Evolutionary conservation across 2,329 filamentous ascomycete species (phyloP).

Genomic region (Ascocoryne sarcoides): DNA sequence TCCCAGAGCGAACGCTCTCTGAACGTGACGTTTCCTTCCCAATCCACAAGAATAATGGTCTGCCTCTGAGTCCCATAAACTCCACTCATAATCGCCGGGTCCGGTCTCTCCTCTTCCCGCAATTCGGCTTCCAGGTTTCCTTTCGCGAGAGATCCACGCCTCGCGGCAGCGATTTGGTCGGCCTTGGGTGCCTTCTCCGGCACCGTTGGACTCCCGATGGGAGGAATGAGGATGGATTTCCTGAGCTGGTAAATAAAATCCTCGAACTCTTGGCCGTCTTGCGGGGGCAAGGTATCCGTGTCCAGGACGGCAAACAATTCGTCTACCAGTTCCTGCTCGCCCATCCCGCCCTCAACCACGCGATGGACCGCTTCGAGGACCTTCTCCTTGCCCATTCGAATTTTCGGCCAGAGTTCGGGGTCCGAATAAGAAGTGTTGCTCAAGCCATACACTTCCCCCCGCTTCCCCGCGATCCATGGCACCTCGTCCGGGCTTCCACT

Average conservation of each 20-base stretch:
- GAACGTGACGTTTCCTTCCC: slow-evolving; percentile 52
- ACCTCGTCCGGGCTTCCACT: slow-evolving; percentile 44
- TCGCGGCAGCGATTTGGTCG: slow-evolving; percentile 28
- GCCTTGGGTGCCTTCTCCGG: slow-evolving; percentile 33
- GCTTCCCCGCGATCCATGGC: slow-evolving; percentile 45
- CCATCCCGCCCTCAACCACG: slow-evolving; percentile 30
- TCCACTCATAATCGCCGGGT: slow-evolving; percentile 43
- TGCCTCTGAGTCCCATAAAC: slow-evolving; percentile 59
- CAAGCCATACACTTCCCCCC: slow-evolving; percentile 47
- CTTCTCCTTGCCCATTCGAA: slow-evolving; percentile 38
- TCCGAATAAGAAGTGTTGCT: slow-evolving; percentile 54
- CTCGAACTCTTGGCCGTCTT: slow-evolving; percentile 36
- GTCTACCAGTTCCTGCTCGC: slow-evolving; percentile 41
- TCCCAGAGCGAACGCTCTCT: slow-evolving; percentile 54
- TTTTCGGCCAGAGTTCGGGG: slow-evolving; percentile 51
- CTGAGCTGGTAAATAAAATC: slow-evolving; percentile 45
- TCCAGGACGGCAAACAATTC: slow-evolving; percentile 47
- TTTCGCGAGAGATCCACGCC: slow-evolving; percentile 20
- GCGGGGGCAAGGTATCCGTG: slow-evolving; percentile 42
- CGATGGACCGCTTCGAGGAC: slow-evolving; percentile 33
- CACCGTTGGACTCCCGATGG: slow-evolving; percentile 37
- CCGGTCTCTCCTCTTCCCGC: slow-evolving; percentile 28
- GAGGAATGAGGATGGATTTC: slow-evolving; percentile 53
- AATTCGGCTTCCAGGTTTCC: slow-evolving; percentile 28
- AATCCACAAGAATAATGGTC: slow-evolving; percentile 53